Evolutionary conservation across 2,329 filamentous ascomycete species (phyloP).

Genomic region (Talaromyces sp.): DNA sequence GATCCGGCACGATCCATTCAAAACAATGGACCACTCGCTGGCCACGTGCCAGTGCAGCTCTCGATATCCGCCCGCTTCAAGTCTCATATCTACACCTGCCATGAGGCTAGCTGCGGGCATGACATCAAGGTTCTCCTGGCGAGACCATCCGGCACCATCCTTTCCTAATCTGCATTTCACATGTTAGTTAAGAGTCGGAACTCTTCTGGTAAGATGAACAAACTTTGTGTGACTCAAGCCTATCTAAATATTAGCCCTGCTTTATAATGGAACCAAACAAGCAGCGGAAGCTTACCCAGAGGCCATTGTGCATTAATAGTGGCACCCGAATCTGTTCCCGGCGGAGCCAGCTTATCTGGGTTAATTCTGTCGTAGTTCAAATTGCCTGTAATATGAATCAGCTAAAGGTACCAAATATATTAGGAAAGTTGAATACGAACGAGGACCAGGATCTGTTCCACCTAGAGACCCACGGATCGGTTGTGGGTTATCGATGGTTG

Average conservation of each 20-base stretch:
- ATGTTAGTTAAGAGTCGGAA: not conserved
- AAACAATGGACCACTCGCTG: constrained; percentile 32
- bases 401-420: not conserved
- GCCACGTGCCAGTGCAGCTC: constrained; percentile 54
- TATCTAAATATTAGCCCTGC: constrained; percentile 11
- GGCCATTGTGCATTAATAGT: constrained; percentile 48
- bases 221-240: constrained; percentile 43
- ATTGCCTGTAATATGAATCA: constrained; percentile 27
- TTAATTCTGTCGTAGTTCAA: constrained; percentile 49
- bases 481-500: constrained; percentile 47
- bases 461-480: constrained; percentile 50
- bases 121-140: constrained; percentile 48
- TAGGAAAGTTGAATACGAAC: constrained; percentile 19
- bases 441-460: constrained; percentile 48
- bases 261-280: too few relatives aligned
- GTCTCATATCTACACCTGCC: constrained; percentile 56
- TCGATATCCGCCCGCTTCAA: constrained; percentile 53
- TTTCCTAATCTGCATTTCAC: constrained; percentile 32
- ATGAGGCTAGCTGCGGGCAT: constrained; percentile 47
- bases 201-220: not conserved
- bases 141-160: constrained; percentile 47
- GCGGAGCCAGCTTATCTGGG: constrained; percentile 50
- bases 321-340: constrained; percentile 43
- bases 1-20: constrained; percentile 34
- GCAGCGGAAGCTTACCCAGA: too few relatives aligned